Evolutionary conservation across 331 rosid genomes (phyloP).

Genomic region (Rosa hybrid): DNA sequence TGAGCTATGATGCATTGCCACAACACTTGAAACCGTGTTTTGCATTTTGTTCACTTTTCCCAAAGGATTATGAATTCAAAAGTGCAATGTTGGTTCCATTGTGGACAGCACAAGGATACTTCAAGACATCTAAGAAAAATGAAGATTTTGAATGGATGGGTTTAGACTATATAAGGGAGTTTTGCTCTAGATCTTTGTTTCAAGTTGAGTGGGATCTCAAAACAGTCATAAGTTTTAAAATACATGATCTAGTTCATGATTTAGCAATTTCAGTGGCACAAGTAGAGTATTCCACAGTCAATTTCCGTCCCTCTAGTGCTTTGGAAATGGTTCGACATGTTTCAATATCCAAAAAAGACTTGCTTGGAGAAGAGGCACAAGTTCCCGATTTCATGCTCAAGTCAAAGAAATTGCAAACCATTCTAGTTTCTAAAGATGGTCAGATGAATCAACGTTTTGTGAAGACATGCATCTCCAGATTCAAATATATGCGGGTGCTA

Average conservation of each 20-base stretch:
- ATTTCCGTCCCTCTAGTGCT: too few relatives aligned
- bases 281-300: neutral
- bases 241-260: neutral
- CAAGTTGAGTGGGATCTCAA: neutral
- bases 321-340: too few relatives aligned
- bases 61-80: neutral
- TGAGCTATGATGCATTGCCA: neutral
- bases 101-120: conserved; percentile 31
- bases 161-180: neutral
- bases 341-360: too few relatives aligned
- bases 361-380: too few relatives aligned
- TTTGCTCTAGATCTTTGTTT: too few relatives aligned
- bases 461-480: too few relatives aligned
- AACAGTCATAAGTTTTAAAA: neutral
- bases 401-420: too few relatives aligned
- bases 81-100: neutral
- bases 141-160: conserved; percentile 7
- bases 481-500: neutral
- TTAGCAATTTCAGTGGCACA: neutral
- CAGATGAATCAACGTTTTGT: too few relatives aligned
- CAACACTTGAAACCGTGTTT: conserved; percentile 2
- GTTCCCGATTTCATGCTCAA: too few relatives aligned
- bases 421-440: too few relatives aligned
- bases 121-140: neutral
- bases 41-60: neutral